Conservation (phyloP, 108 stramenopile species). For the Conticribra weissflogii region DNA sequence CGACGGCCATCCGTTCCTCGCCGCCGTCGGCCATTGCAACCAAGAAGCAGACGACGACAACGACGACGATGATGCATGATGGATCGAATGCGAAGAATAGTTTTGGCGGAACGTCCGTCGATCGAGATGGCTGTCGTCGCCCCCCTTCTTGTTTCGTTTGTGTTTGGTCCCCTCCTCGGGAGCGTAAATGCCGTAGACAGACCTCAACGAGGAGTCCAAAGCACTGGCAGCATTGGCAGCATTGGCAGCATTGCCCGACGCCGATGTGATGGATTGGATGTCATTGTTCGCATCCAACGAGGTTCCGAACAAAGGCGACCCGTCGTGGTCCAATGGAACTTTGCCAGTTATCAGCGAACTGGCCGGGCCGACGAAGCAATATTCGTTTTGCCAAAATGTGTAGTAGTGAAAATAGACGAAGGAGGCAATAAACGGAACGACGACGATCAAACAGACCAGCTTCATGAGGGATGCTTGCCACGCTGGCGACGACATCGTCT, state of each 20-base stretch:
- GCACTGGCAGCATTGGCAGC: no score
- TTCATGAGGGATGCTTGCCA: slow-evolving; percentile 23
- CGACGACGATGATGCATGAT: slow-evolving; percentile 4
- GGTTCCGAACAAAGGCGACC: no score
- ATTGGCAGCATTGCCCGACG: slow-evolving; percentile 14
- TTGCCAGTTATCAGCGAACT: neutral
- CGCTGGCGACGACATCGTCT: neutral
- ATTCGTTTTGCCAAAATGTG: slow-evolving; percentile 30
- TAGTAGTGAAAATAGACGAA: slow-evolving; percentile 41
- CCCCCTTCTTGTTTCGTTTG: slow-evolving; percentile 21
- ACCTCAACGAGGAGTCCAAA: neutral
- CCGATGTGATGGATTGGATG: no score
- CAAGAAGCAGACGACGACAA: neutral
- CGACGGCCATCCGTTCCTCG: slow-evolving; percentile 41
- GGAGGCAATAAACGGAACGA: slow-evolving; percentile 27
- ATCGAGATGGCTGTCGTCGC: neutral
- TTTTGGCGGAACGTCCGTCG: slow-evolving; percentile 23
- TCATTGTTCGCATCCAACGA: no score
- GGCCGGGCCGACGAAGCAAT: slow-evolving; percentile 36
- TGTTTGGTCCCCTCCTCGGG: no score
- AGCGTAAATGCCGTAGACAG: slow-evolving; percentile 41
- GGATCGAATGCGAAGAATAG: slow-evolving; percentile 2
- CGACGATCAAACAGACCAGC: slow-evolving; percentile 28
- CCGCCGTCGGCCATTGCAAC: no score
- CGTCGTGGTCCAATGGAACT: neutral